phyloP scores from a whole-genome alignment of 768 basidiomycete species.

The Boletus barrowsii region DNA sequence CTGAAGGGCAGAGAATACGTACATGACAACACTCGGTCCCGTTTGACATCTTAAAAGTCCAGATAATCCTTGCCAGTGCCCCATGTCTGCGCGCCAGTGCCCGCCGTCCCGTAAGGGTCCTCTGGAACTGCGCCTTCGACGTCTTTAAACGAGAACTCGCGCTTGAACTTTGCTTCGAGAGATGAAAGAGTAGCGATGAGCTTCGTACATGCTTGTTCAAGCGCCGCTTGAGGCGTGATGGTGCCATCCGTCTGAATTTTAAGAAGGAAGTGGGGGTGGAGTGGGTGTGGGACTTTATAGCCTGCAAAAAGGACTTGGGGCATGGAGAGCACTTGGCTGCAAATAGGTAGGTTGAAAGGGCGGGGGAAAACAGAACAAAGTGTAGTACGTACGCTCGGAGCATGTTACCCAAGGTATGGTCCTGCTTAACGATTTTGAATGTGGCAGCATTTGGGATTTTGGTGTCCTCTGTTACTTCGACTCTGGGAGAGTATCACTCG shows the following conservation, averaged over 20 bases:
- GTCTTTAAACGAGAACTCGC: slow-evolving; percentile 79
- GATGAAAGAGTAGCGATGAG: slow-evolving; percentile 70
- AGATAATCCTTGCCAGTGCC: slow-evolving; percentile 50
- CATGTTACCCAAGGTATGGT: slow-evolving; percentile 96
- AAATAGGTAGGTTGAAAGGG: slow-evolving; percentile 5
- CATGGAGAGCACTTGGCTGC: slow-evolving; percentile 86
- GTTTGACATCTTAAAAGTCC: slow-evolving; percentile 42
- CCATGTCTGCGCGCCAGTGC: slow-evolving; percentile 43
- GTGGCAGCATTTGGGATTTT: slow-evolving; percentile 98
- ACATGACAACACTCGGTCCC: neutral
- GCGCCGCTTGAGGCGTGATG: slow-evolving; percentile 73
- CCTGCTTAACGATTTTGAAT: slow-evolving; percentile 91
- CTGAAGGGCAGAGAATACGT: neutral
- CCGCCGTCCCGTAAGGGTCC: slow-evolving; percentile 49
- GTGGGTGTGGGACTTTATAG: slow-evolving; percentile 96
- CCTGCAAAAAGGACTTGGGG: slow-evolving; percentile 92
- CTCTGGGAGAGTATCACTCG: slow-evolving; percentile 44
- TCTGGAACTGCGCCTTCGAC: slow-evolving; percentile 49
- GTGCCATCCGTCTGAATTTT: slow-evolving; percentile 95
- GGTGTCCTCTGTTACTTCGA: slow-evolving; percentile 91
- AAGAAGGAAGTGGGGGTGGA: slow-evolving; percentile 90
- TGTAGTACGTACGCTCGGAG: slow-evolving; percentile 72
- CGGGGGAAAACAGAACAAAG: neutral
- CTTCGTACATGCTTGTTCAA: slow-evolving; percentile 80
- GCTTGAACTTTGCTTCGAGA: slow-evolving; percentile 74